Base-by-base conservation (phyloP, 257 asterid genomes). In the Asclepias syriaca region DNA sequence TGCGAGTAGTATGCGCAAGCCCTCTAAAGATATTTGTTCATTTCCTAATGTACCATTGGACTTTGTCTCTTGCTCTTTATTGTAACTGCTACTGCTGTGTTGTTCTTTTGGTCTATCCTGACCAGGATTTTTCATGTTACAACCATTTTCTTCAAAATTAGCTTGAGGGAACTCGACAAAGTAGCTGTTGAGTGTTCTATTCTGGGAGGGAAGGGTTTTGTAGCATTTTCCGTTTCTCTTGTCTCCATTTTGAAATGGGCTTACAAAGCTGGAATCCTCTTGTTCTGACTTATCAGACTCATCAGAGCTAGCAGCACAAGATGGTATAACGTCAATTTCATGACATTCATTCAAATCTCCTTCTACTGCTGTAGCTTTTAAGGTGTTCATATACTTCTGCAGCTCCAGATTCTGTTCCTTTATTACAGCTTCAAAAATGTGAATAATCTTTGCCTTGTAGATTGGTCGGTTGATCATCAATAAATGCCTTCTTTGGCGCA, bases 401-500 rank as follows among this genome's bases (percentile, higher is more conserved):
- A 73, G 32, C 67, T 79, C 81, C 76, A 60, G 70, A 63, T 68
- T 70, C 43, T 69, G 86, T 32, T 79, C 88, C 81, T 82, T 84
- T 21, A 83, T 55, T 21, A 83, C 83, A 76, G 84, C 81, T 82
- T 93, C 93, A 32, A 93, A 72, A 59, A 93, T 88, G 50, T 88
- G 97, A 72, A 84, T 66, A 69, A 90, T 82, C 75, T 90, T 93
- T 19, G 90, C 91, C 76, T 89, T 90, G 80, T 93, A 87, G 15
- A 93, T 77, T 69, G 98, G 98, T 67, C 81, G 80, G 70, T 86
- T 93, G 53, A 90, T 85, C 97, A 87, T 86, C 70, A 93, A 58
- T 4, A 79, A 72, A 79, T 93, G 89, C 74, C 97, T 93, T 78
- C 89, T 81, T 71, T 69, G 73, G 0, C 92, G 91, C 48, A 93